Evolutionary conservation across 2,329 filamentous ascomycete species (phyloP).

Genomic region (Beauveria australis): DNA sequence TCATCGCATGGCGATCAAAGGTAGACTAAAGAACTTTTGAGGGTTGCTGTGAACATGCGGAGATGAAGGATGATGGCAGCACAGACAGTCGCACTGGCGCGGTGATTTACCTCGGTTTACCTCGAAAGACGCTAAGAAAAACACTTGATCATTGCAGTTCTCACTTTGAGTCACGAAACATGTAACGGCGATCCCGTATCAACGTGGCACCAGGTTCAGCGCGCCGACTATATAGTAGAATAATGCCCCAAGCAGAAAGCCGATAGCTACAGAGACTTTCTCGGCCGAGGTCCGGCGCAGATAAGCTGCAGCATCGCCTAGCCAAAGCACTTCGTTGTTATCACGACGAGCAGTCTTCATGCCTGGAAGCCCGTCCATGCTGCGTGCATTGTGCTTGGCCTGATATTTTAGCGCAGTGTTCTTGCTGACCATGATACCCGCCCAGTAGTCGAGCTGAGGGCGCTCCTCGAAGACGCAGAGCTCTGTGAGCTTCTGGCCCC

Average conservation of each 20-base stretch:
- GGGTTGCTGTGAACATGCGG: background rate
- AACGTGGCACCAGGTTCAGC: background rate
- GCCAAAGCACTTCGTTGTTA: constrained; percentile 37
- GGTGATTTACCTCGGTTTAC: too few species aligned
- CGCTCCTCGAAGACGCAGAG: constrained; percentile 42
- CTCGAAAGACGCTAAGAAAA: background rate
- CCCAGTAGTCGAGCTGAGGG: constrained; percentile 46
- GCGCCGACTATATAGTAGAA: constrained; percentile 8
- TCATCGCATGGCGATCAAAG: background rate
- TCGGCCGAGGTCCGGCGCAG: constrained; percentile 21
- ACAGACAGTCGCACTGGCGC: background rate
- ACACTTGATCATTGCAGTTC: background rate
- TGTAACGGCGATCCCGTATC: background rate
- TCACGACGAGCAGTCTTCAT: constrained; percentile 43
- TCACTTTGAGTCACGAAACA: background rate
- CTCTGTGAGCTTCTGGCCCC: constrained; percentile 23
- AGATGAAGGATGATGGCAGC: background rate
- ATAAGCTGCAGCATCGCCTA: constrained; percentile 29
- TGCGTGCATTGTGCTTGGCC: constrained; percentile 42
- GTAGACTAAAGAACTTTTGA: background rate
- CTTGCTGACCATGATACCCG: constrained; percentile 37
- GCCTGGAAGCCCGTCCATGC: constrained; percentile 52
- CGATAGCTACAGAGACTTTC: constrained; percentile 23
- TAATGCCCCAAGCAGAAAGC: constrained; percentile 20
- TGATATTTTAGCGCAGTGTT: constrained; percentile 49